Conservation (phyloP, 2,329 filamentous ascomycete species). For the Aspergillus viridinutans region DNA sequence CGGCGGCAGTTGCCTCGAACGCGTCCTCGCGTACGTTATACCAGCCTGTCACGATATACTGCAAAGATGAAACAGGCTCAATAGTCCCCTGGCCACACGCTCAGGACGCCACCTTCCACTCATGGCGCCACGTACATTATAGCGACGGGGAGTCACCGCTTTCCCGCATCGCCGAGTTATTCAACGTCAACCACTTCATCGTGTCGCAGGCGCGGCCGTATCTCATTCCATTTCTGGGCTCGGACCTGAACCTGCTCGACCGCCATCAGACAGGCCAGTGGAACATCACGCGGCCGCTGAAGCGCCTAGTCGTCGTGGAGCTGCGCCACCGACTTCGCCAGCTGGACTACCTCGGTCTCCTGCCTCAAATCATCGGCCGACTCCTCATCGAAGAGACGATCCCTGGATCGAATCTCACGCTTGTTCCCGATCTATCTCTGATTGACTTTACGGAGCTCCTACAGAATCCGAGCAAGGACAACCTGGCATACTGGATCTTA, state of each 20-base stretch:
- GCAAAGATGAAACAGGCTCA: constrained; percentile 69
- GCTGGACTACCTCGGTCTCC: constrained; percentile 69
- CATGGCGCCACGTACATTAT: constrained; percentile 64
- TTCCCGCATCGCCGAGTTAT: constrained; percentile 71
- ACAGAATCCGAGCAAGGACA: constrained; percentile 73
- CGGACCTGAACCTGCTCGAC: constrained; percentile 71
- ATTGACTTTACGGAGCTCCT: constrained; percentile 72
- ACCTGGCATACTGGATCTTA: constrained; percentile 78
- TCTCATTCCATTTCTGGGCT: constrained; percentile 77
- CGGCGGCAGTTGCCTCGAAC: constrained; percentile 41
- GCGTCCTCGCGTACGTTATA: constrained; percentile 58
- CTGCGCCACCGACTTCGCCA: constrained; percentile 76
- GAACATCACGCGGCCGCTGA: constrained; percentile 53
- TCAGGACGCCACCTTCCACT: constrained; percentile 59
- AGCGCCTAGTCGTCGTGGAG: constrained; percentile 69
- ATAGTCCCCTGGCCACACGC: constrained; percentile 69
- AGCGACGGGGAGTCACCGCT: constrained; percentile 65
- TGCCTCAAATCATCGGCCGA: constrained; percentile 66
- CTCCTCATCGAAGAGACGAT: constrained; percentile 81
- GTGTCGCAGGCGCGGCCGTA: constrained; percentile 90
- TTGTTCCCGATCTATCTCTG: constrained; percentile 73
- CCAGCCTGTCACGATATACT: constrained; percentile 64
- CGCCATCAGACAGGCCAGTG: constrained; percentile 56
- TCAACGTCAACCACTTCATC: constrained; percentile 94
- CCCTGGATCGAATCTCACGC: constrained; percentile 70